phyloP scores from a whole-genome alignment of 257 asterid species.

The Petrea volubilis region DNA sequence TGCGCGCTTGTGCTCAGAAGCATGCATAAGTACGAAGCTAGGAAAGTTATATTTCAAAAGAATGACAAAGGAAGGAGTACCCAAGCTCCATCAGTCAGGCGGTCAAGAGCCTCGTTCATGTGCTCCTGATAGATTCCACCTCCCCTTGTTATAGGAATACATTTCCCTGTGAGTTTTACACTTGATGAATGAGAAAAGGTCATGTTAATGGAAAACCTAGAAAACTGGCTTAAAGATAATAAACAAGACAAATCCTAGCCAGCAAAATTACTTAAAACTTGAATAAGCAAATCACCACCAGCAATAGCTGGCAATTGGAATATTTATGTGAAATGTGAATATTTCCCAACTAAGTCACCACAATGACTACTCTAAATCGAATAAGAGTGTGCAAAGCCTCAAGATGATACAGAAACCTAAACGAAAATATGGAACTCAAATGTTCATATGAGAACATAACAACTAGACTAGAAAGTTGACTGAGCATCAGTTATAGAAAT shows the following conservation, averaged over 20 bases:
- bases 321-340: neutral
- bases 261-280: slow-evolving; percentile 10
- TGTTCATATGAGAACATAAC: neutral
- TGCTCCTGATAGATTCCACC: slow-evolving; percentile 96
- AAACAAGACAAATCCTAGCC: neutral
- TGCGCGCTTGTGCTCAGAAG: neutral
- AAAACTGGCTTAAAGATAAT: neutral
- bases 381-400: slow-evolving; percentile 5
- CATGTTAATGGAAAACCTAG: neutral
- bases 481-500: neutral
- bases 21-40: neutral
- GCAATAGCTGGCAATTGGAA: slow-evolving; percentile 10
- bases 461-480: neutral
- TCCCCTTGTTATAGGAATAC: slow-evolving; percentile 94
- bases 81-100: slow-evolving; percentile 87
- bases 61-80: slow-evolving; percentile 37
- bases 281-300: neutral
- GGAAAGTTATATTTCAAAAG: slow-evolving; percentile 6
- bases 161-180: slow-evolving; percentile 68
- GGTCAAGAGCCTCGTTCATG: slow-evolving; percentile 95
- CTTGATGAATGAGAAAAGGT: slow-evolving; percentile 15
- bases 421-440: neutral
- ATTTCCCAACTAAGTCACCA: slow-evolving; percentile 1
- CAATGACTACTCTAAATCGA: neutral
- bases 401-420: neutral